These are phyloP conservation scores for Beta corolliflora DNA, from an alignment of 179 eudicot genomes.

Conservation along the genomic window DNA sequence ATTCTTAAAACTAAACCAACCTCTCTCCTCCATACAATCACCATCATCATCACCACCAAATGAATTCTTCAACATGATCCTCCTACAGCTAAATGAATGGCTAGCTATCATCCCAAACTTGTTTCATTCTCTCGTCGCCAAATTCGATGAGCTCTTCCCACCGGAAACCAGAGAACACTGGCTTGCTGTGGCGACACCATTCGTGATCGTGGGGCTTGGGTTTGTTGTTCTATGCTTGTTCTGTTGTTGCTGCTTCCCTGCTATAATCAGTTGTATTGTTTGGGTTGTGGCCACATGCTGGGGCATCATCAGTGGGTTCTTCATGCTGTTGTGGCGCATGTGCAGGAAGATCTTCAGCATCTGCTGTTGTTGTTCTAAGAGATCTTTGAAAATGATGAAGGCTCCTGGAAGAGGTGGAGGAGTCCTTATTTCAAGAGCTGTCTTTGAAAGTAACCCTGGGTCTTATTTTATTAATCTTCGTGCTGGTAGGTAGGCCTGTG, in stretches of 20 bases:
- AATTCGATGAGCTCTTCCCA: background rate
- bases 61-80: background rate
- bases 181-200: background rate
- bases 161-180: constrained; percentile 24
- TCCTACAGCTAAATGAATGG: constrained; percentile 15
- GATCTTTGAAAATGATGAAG: too few relatives aligned
- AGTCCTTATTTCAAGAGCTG: too few relatives aligned
- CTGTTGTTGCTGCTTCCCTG: constrained; percentile 8
- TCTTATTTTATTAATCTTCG: too few relatives aligned
- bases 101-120: background rate
- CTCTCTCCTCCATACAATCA: too few relatives aligned
- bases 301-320: background rate
- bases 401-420: too few relatives aligned
- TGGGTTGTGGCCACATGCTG: background rate
- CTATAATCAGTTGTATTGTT: background rate
- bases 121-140: background rate
- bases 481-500: too few relatives aligned
- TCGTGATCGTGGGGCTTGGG: background rate
- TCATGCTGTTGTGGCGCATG: background rate
- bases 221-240: background rate
- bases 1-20: too few relatives aligned
- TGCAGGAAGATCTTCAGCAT: too few relatives aligned
- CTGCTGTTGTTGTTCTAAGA: too few relatives aligned
- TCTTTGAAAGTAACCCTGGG: too few relatives aligned
- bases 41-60: too few relatives aligned